Evolutionary conservation across 805 yeast species (phyloP).

Genomic region (Monosporozyma aerobia): DNA sequence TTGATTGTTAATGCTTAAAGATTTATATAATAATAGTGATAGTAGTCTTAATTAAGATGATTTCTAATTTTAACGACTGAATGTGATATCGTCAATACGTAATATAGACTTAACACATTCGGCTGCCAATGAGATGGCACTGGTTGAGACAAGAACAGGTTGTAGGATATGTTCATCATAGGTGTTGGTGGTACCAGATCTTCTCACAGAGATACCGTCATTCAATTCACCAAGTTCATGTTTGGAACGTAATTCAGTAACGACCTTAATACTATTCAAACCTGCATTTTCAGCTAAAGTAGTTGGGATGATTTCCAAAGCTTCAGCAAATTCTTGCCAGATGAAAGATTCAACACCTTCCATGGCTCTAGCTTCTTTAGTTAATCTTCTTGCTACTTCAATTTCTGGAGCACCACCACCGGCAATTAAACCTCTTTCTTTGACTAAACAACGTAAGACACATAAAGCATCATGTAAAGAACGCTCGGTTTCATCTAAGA

Average conservation of each 20-base stretch:
- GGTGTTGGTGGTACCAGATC: slow-evolving; percentile 87
- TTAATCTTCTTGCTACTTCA: slow-evolving; percentile 69
- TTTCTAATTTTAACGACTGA: slow-evolving; percentile 49
- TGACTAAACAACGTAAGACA: slow-evolving; percentile 83
- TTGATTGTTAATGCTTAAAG: neutral
- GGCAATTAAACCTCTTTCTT: slow-evolving; percentile 83
- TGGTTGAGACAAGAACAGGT: slow-evolving; percentile 89
- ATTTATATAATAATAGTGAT: neutral
- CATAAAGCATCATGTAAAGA: slow-evolving; percentile 96
- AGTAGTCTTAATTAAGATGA: neutral
- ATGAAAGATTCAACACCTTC: slow-evolving; percentile 86
- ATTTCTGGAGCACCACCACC: slow-evolving; percentile 99
- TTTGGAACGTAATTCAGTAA: slow-evolving; percentile 81
- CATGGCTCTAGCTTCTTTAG: slow-evolving; percentile 59
- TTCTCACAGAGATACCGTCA: slow-evolving; percentile 93
- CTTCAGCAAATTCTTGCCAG: slow-evolving; percentile 85
- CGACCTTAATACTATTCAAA: slow-evolving; percentile 79
- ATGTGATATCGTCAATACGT: slow-evolving; percentile 94
- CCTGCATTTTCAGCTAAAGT: slow-evolving; percentile 96
- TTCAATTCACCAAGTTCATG: slow-evolving; percentile 85
- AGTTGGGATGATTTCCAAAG: slow-evolving; percentile 86
- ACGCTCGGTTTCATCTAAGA: slow-evolving; percentile 93
- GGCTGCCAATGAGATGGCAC: slow-evolving; percentile 89
- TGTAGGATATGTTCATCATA: slow-evolving; percentile 91
- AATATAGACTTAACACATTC: slow-evolving; percentile 93